phyloP scores from a whole-genome alignment of 768 basidiomycete genomes.

The Pilatotrama ljubarskyi region DNA sequence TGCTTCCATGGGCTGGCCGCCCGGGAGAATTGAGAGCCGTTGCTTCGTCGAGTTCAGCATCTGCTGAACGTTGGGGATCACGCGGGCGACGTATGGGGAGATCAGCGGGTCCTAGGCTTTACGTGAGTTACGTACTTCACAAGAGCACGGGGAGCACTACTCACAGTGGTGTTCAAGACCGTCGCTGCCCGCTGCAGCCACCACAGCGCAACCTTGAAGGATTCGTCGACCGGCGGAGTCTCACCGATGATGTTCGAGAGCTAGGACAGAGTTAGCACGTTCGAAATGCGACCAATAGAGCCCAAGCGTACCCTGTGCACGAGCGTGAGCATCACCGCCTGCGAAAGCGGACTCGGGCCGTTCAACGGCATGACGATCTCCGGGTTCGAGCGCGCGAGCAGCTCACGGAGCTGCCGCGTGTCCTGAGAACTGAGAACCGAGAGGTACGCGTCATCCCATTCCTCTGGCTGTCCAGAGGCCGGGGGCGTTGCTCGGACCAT shows the following conservation, averaged over 20 bases:
- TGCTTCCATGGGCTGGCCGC: slow-evolving; percentile 60
- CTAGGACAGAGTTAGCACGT: slow-evolving; percentile 38
- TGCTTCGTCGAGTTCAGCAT: slow-evolving; percentile 79
- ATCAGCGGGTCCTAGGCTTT: slow-evolving; percentile 70
- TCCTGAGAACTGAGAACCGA: slow-evolving; percentile 78
- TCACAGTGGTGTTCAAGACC: slow-evolving; percentile 70
- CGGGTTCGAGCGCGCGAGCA: slow-evolving; percentile 72
- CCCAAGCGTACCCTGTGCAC: slow-evolving; percentile 68
- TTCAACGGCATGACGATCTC: slow-evolving; percentile 80
- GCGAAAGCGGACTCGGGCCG: slow-evolving; percentile 69
- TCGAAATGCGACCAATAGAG: background rate
- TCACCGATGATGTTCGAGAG: slow-evolving; percentile 75
- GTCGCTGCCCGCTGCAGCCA: slow-evolving; percentile 80
- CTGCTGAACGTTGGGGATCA: slow-evolving; percentile 76
- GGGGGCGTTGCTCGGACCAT: slow-evolving; percentile 32
- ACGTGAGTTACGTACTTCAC: slow-evolving; percentile 11
- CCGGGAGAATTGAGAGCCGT: slow-evolving; percentile 75
- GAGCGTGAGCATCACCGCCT: slow-evolving; percentile 81
- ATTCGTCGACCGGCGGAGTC: slow-evolving; percentile 73
- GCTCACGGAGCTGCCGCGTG: slow-evolving; percentile 67
- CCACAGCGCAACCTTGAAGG: slow-evolving; percentile 82
- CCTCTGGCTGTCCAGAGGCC: slow-evolving; percentile 61
- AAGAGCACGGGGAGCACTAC: slow-evolving; percentile 23
- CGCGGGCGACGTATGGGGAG: slow-evolving; percentile 77
- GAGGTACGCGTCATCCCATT: slow-evolving; percentile 85